Conservation (phyloP, 257 asterid species). For the Oldenlandia corymbosa region DNA sequence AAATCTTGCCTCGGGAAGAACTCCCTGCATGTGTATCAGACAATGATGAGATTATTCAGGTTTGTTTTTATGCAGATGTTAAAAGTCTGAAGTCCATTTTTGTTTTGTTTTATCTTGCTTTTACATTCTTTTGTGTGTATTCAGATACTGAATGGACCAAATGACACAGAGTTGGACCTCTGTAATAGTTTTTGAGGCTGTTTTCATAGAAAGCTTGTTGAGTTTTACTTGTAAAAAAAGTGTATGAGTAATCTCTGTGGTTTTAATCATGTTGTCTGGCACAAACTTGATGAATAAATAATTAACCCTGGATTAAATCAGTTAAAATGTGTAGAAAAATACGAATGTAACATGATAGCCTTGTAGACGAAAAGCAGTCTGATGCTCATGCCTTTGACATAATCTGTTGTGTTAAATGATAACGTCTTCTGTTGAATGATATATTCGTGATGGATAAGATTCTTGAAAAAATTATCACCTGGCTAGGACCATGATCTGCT, state of each 20-base stretch:
- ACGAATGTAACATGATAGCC: background rate
- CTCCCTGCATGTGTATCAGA: slow-evolving; percentile 55
- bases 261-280: background rate
- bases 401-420: background rate
- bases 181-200: background rate
- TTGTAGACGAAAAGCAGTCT: background rate
- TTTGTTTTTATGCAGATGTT: slow-evolving; percentile 22
- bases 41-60: slow-evolving; percentile 71
- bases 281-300: background rate
- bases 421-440: too few species aligned
- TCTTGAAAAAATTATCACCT: background rate
- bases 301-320: background rate
- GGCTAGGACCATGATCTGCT: background rate
- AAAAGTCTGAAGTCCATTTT: background rate
- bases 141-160: background rate
- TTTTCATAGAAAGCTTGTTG: background rate
- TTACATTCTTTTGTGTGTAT: background rate
- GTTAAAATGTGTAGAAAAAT: background rate
- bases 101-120: background rate
- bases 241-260: background rate
- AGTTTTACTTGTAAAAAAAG: too few species aligned
- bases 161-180: background rate
- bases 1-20: slow-evolving; percentile 57
- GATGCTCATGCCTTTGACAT: background rate
- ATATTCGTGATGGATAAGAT: background rate